A percentile compares a stretch with the other conserved stretches of the same genome.
phyloP scores from a whole-genome alignment of 2,329 filamentous ascomycete species.

The Xenosphaeropsis pyriputrescens region DNA sequence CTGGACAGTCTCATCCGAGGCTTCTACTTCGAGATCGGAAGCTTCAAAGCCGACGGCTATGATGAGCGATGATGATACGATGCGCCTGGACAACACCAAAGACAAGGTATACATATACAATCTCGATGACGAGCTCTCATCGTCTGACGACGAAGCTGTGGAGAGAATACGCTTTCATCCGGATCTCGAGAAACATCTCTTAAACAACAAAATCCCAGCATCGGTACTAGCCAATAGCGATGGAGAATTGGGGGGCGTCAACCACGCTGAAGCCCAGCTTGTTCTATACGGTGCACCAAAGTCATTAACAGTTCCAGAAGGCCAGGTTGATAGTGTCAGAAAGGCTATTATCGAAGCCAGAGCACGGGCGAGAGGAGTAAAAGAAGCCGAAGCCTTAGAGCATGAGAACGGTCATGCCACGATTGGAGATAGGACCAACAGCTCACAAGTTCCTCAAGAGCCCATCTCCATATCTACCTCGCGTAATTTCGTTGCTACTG shows the following conservation, averaged over 20 bases:
- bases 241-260: conserved; percentile 37
- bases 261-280: conserved; percentile 35
- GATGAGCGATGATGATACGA: conserved; percentile 39
- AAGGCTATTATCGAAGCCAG: conserved; percentile 74
- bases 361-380: conserved; percentile 47
- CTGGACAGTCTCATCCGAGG: conserved; percentile 20
- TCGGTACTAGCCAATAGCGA: conserved; percentile 46
- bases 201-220: conserved; percentile 45
- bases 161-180: conserved; percentile 63
- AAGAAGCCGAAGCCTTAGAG: conserved; percentile 13
- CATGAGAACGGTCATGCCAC: neutral
- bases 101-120: conserved; percentile 85
- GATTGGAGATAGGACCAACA: neutral
- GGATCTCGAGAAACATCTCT: conserved; percentile 72
- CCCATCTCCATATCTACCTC: neutral
- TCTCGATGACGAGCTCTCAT: conserved; percentile 73
- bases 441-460: no score
- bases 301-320: conserved; percentile 60
- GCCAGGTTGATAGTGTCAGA: conserved; percentile 56
- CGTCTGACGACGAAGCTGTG: conserved; percentile 31
- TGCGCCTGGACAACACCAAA: conserved; percentile 75
- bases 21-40: conserved; percentile 6
- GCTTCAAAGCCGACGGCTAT: no score
- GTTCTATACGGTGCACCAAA: conserved; percentile 74
- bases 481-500: conserved; percentile 3